Evolutionary conservation across 768 basidiomycete genomes (phyloP), one percentile per base, ranked within the genome.

Genomic region (Kwoniella heveanensis): DNA sequence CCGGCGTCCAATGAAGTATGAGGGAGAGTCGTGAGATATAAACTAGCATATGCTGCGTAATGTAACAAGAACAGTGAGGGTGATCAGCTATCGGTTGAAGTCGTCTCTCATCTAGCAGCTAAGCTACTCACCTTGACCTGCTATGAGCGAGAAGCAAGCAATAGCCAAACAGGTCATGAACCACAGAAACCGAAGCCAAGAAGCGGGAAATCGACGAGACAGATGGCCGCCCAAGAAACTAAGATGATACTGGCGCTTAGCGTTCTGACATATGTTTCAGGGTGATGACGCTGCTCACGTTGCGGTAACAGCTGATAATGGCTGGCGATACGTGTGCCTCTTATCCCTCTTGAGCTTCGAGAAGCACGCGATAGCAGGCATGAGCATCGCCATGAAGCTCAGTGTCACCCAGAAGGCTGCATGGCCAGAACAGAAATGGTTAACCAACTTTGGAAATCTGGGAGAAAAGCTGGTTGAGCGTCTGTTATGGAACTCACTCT

Each of bases 161-260:
- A 82, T 77, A 4, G 73, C 77, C 8, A 82, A 62, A 12, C 76
- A 78, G 2, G 71, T 73, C 73, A 82, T 77, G 71, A 83, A 83
- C 82, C 81, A 82, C 22, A 82, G 67, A 65, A 82, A 83, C 19
- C 82, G 71, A n/a, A 75, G 65, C 73, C 82, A 83, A 0, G 77
- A 79, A 5, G 79, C 68, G 0, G 82, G 82, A 56, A 83, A 81
- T 17, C 80, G 63, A 6, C 71, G 57, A 0, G 70, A 56, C 27
- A 81, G 68, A 53, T 79, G 73, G 1, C 78, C 70, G 27, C 79
- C 77, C 52, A 82, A 72, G 60, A 82, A 80, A 10, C 78, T 81
- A 53, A n/a, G n/a, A n/a, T n/a, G n/a, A n/a, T n/a, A n/a, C n/a
- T n/a, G n/a, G n/a, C n/a, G n/a, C n/a, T n/a, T n/a, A n/a, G n/a